phyloP scores from a whole-genome alignment of 768 basidiomycete genomes.

The Russula griseocarnosa region DNA sequence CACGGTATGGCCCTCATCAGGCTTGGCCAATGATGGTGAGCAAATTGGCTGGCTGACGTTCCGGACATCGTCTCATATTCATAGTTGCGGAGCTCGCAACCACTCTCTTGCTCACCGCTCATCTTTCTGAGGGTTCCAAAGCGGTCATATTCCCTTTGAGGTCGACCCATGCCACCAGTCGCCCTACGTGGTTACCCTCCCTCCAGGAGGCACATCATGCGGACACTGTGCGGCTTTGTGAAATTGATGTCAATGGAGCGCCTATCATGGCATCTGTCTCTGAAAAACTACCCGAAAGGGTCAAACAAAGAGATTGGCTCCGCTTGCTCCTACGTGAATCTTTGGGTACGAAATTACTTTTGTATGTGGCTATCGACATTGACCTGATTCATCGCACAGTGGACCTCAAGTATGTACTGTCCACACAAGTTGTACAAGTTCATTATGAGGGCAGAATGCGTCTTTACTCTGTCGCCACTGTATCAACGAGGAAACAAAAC shows the following conservation, averaged over 20 bases:
- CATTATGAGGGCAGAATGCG: slow-evolving; percentile 58
- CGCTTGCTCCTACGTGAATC: slow-evolving; percentile 59
- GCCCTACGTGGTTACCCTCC: slow-evolving; percentile 47
- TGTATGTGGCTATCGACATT: slow-evolving; percentile 8
- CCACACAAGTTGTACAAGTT: slow-evolving; percentile 57
- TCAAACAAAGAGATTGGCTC: slow-evolving; percentile 62
- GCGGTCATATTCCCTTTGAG: slow-evolving; percentile 48
- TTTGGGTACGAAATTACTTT: slow-evolving; percentile 48
- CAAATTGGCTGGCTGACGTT: slow-evolving; percentile 24
- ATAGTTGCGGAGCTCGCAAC: slow-evolving; percentile 54
- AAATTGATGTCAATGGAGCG: slow-evolving; percentile 36
- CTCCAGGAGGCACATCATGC: slow-evolving; percentile 51
- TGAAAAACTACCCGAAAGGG: slow-evolving; percentile 28
- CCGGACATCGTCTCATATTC: slow-evolving; percentile 4
- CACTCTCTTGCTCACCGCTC: slow-evolving; percentile 59
- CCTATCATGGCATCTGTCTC: slow-evolving; percentile 5
- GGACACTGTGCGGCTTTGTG: slow-evolving; percentile 48
- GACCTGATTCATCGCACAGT: slow-evolving; percentile 42
- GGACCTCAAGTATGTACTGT: slow-evolving; percentile 64
- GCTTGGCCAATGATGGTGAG: slow-evolving; percentile 57
- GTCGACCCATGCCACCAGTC: slow-evolving; percentile 37
- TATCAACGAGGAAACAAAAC: slow-evolving; percentile 36
- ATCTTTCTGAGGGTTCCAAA: slow-evolving; percentile 46
- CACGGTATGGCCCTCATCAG: slow-evolving; percentile 70
- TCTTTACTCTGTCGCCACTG: slow-evolving; percentile 51